A percentile compares a stretch with the other conserved stretches of the same genome.
phyloP scores from a whole-genome alignment of 495 filamentous ascomycete genomes.

The Penicillium salamii region DNA sequence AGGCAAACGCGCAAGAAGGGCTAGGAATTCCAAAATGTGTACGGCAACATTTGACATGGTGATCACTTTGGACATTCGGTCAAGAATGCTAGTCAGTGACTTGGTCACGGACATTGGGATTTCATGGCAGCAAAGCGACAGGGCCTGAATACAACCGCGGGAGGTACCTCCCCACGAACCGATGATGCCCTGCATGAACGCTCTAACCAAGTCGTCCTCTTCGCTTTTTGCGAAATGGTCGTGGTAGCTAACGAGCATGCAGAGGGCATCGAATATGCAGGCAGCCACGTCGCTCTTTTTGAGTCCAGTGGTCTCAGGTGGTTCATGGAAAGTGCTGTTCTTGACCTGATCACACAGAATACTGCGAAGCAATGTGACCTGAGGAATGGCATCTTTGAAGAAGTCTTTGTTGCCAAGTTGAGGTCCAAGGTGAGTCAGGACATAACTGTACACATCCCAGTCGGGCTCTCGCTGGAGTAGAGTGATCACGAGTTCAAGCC shows the following conservation, averaged over 20 bases:
- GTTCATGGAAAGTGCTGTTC: conserved; percentile 68
- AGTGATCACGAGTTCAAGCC: conserved; percentile 72
- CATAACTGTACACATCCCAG: conserved; percentile 93
- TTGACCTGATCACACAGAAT: conserved; percentile 79
- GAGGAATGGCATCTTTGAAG: conserved; percentile 65
- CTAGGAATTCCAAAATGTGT: conserved; percentile 91
- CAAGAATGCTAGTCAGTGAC: conserved; percentile 74
- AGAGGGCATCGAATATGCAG: conserved; percentile 80
- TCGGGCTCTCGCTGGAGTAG: conserved; percentile 74
- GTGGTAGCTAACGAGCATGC: conserved; percentile 84
- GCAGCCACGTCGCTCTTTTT: conserved; percentile 86
- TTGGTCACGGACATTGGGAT: conserved; percentile 80
- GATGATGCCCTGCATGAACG: conserved; percentile 76
- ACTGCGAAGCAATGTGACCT: conserved; percentile 74
- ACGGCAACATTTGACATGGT: conserved; percentile 87
- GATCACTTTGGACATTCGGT: conserved; percentile 92
- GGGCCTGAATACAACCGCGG: conserved; percentile 88
- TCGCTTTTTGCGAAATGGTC: conserved; percentile 78
- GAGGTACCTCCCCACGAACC: conserved; percentile 81
- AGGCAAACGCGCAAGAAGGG: conserved; percentile 78
- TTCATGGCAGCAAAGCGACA: conserved; percentile 92
- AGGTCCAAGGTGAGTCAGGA: conserved; percentile 79
- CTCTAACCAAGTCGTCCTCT: conserved; percentile 81
- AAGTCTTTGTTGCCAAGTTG: conserved; percentile 89
- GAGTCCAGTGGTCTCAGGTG: conserved; percentile 67